Evolutionary conservation across 2,329 filamentous ascomycete genomes (phyloP).

Genomic region (Diaporthe citrichinensis): DNA sequence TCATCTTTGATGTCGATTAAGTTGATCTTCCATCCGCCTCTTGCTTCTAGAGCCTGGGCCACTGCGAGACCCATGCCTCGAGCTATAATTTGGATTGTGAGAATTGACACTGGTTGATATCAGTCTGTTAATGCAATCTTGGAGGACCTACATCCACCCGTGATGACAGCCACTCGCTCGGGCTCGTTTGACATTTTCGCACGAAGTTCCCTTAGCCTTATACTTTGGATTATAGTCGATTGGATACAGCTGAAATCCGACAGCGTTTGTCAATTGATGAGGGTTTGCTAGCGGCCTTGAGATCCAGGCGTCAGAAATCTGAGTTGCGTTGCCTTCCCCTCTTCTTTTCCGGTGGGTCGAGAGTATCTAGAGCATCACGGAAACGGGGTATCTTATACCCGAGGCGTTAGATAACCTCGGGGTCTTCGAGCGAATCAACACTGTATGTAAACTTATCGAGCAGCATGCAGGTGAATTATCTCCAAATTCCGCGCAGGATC

Average conservation of each 20-base stretch:
- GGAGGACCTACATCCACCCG: slow-evolving; percentile 30
- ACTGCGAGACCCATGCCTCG: slow-evolving; percentile 60
- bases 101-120: neutral
- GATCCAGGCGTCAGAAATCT: neutral
- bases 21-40: slow-evolving; percentile 55
- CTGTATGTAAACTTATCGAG: neutral
- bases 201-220: fast-evolving
- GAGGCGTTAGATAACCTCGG: neutral
- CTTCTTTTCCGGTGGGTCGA: neutral
- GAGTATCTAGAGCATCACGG: neutral
- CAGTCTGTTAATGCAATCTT: neutral
- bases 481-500: neutral
- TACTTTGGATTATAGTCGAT: fast-evolving
- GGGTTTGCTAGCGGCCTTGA: neutral
- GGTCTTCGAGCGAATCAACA: neutral
- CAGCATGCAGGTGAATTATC: neutral
- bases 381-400: slow-evolving; percentile 29
- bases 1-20: slow-evolving; percentile 56
- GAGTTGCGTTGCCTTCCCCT: neutral
- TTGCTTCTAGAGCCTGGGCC: slow-evolving; percentile 53
- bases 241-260: fast-evolving
- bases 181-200: neutral
- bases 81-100: slow-evolving; percentile 46
- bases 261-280: no score
- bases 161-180: slow-evolving; percentile 29